Evolutionary conservation across 2,329 filamentous ascomycete genomes (phyloP).

Genomic region (Paraphaeosphaeria sporulosa): DNA sequence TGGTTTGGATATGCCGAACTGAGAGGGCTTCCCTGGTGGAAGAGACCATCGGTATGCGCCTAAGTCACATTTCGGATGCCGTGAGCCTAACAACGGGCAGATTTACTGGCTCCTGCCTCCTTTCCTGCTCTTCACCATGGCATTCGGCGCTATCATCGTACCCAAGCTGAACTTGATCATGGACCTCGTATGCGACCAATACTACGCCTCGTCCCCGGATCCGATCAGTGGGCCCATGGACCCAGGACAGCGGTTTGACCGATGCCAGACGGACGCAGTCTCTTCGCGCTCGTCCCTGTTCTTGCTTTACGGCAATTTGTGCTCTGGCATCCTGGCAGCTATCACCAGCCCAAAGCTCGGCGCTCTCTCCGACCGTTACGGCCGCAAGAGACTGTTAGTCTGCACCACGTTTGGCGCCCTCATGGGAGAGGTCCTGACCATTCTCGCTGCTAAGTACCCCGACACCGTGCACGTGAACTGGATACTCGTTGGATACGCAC

Average conservation of each 20-base stretch:
- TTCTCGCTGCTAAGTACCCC: slow-evolving; percentile 78
- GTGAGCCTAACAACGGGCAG: slow-evolving; percentile 9
- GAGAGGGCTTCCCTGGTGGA: slow-evolving; percentile 57
- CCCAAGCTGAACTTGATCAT: slow-evolving; percentile 89
- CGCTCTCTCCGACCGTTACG: slow-evolving; percentile 84
- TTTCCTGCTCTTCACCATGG: slow-evolving; percentile 81
- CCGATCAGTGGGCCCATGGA: slow-evolving; percentile 49
- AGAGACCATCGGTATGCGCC: slow-evolving; percentile 57
- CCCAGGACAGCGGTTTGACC: slow-evolving; percentile 54
- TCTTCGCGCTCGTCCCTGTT: slow-evolving; percentile 81
- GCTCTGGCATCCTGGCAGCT: slow-evolving; percentile 79
- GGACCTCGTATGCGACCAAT: slow-evolving; percentile 81
- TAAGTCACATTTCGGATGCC: neutral
- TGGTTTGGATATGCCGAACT: slow-evolving; percentile 50
- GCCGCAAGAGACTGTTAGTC: slow-evolving; percentile 77
- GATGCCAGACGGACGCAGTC: slow-evolving; percentile 82
- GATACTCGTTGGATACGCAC: slow-evolving; percentile 76
- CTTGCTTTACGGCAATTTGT: slow-evolving; percentile 75
- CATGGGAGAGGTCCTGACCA: slow-evolving; percentile 75
- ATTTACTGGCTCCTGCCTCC: slow-evolving; percentile 57
- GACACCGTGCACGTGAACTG: slow-evolving; percentile 77
- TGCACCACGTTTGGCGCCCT: slow-evolving; percentile 79
- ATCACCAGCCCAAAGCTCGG: slow-evolving; percentile 84
- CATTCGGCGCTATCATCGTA: slow-evolving; percentile 85
- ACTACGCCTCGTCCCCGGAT: slow-evolving; percentile 69